phyloP scores from a whole-genome alignment of 2,329 filamentous ascomycete species.

The Diaporthe citri region DNA sequence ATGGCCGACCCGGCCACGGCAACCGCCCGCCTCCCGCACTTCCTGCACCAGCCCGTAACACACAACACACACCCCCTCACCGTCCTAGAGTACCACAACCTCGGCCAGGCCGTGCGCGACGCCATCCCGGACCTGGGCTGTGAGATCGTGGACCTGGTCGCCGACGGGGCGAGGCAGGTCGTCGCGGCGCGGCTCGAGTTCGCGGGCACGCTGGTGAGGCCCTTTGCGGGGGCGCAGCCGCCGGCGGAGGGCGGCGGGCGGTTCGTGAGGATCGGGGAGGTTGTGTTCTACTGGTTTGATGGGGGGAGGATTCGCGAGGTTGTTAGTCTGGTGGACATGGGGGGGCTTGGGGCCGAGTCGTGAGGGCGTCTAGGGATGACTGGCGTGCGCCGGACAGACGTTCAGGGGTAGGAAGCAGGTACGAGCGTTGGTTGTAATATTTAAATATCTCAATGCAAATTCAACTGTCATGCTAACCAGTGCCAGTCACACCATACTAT shows the following conservation, averaged over 20 bases:
- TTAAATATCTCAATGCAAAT: not conserved
- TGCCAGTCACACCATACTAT: no score
- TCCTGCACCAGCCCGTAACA: constrained; percentile 46
- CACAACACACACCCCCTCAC: constrained; percentile 48
- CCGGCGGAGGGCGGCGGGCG: constrained; percentile 42
- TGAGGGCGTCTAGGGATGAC: not conserved
- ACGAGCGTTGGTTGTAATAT: not conserved
- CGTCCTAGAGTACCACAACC: constrained; percentile 45
- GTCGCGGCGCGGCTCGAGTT: constrained; percentile 50
- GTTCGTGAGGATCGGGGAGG: constrained; percentile 48
- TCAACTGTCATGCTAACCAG: not conserved
- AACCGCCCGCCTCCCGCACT: constrained; percentile 44
- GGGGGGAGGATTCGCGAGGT: constrained; percentile 50
- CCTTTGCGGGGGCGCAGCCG: constrained; percentile 47
- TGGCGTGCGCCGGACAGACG: not conserved
- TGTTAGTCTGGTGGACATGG: constrained; percentile 51
- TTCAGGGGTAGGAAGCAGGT: no score
- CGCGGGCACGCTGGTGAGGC: constrained; percentile 47
- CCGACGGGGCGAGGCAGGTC: constrained; percentile 49
- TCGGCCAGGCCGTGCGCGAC: constrained; percentile 47
- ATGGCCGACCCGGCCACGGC: constrained; percentile 46
- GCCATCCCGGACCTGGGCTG: constrained; percentile 48
- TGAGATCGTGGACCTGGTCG: constrained; percentile 46
- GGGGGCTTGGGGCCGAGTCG: constrained; percentile 13
- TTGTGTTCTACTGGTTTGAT: constrained; percentile 51